Evolutionary conservation across 306 rosid genomes (phyloP), one percentile per base, ranked within the genome.

Genomic region (Medicago arabica): DNA sequence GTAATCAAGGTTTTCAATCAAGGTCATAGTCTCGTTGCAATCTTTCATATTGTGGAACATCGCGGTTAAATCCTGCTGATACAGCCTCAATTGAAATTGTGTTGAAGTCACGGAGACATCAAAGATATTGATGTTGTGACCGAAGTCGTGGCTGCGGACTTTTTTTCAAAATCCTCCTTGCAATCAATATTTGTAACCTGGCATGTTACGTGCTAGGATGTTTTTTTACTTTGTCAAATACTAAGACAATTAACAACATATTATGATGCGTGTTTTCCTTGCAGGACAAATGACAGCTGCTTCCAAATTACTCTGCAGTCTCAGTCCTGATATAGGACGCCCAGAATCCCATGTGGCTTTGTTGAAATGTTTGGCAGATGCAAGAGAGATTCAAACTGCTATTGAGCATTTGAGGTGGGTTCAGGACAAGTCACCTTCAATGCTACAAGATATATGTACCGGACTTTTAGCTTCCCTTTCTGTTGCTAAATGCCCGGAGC

Each of bases 261-360:
- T 58, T 31, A 4, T 44, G 21, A 16, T 74, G 49, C 71, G 54
- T 65, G 49, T 71, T 69, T 61, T 69, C 72, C 50, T 14, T 75
- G 89, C 90, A 95, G 97, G 96, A 84, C 88, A 85, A 74, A 75
- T 82, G 49, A 18, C 16, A 53, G 85, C 84, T 79, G 96, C 98
- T 71, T 89, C 93, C 23, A 78, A 89, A 76, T 83, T 92, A 67
- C 88, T 95, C 63, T 78, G 87, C 40, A 62, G 86, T 81, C 89
- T 86, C 64, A 25, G 71, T 72, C 65, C 31, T 61, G 85, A 77
- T 55, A 59, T 86, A 55, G 87, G 78, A 66, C 47, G 15, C 38
- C 69, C 88, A 64, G 83, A 86, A 43, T 69, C 90, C 74, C 96
- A 95, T 74, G 80, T 89, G 28, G 80, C 72, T 72, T 80, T 92